Evolutionary conservation across 2,329 filamentous ascomycete species (phyloP).

Genomic region (Aspergillus brunneoviolaceus): DNA sequence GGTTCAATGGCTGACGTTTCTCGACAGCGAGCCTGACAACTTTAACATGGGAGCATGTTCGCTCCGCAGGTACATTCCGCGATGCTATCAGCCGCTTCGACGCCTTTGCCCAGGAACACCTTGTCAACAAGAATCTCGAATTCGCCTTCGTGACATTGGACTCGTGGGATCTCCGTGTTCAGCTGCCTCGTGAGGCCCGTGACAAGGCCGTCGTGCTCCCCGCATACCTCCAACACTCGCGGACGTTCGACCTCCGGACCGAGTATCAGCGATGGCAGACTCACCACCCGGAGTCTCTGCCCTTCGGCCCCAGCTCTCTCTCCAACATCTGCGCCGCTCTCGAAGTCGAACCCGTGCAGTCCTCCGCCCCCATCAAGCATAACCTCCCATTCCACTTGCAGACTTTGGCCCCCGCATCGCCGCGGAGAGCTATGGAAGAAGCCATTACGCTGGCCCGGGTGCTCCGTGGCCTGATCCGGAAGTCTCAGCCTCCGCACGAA

Average conservation of each 20-base stretch:
- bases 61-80: conserved; percentile 93
- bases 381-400: conserved; percentile 97
- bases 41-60: conserved; percentile 97
- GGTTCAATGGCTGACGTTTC: conserved; percentile 29
- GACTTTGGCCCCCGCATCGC: conserved; percentile 90
- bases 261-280: conserved; percentile 99
- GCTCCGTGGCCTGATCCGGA: conserved; percentile 86
- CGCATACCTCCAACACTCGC: conserved; percentile 94
- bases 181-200: conserved; percentile 93
- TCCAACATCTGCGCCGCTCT: conserved; percentile 97
- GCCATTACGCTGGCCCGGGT: conserved; percentile 91
- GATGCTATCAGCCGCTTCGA: conserved; percentile 96
- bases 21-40: conserved; percentile 86
- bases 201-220: conserved; percentile 97
- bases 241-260: conserved; percentile 92
- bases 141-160: conserved; percentile 98
- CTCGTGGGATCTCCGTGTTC: conserved; percentile 96
- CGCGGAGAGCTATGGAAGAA: conserved; percentile 95
- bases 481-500: conserved; percentile 90
- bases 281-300: conserved; percentile 94
- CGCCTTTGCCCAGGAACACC: conserved; percentile 85
- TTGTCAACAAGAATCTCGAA: conserved; percentile 86
- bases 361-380: conserved; percentile 96
- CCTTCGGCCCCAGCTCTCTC: conserved; percentile 91
- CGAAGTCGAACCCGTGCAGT: conserved; percentile 96